Base-by-base conservation (phyloP, 768 basidiomycete species). In the Hygrophoropsis aurantiaca region DNA sequence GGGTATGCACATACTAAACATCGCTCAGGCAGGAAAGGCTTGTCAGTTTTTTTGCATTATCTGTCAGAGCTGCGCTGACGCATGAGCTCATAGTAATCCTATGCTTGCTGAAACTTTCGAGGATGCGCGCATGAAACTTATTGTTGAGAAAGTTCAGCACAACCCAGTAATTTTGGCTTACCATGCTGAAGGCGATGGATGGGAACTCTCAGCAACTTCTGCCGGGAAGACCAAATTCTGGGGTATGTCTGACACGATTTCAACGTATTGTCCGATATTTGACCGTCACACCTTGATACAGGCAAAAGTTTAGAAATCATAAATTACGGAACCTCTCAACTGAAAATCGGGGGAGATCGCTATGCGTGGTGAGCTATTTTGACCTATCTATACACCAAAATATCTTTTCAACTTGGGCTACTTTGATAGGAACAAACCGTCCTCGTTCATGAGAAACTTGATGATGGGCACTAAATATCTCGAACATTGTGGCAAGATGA, bases 391-490 rank as follows among this genome's bases (percentile, higher is more conserved):
- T 40, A n/a, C n/a, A n/a, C n/a, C n/a, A n/a, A n/a, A n/a, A n/a
- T n/a, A n/a, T n/a, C n/a, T 36, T 41, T 20, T 44, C 45, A 7
- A 50, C 37, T 33, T 32, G 5, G 20, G 24, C 43, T 50, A 41
- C 35, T 18, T 38, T 7, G 3, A 10, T 56, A 91, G 91, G 90
- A 85, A 79, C 39, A 89, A 86, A 54, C 91, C 91, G 2, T 90
- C 89, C 1, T 88, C 88, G 2, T 94, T 93, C 66, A 83, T 93
- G 74, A 74, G 91, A 50, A 93, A 93, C 66, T 70, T 94, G 47
- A 84, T 94, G 81, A 85, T 90, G 66, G 92, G 92, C 9, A 86
- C 88, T 20, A 93, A 93, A 59, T 94, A 94, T 61, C 75, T 94
- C 21, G 91, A 93, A 60, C 92, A 93, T 57, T 78, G 76, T 33